A percentile compares a stretch with the other conserved stretches of the same genome.
Conservation (phyloP, 2,329 filamentous ascomycete genomes). For the Neodidymelliopsis sp. region DNA sequence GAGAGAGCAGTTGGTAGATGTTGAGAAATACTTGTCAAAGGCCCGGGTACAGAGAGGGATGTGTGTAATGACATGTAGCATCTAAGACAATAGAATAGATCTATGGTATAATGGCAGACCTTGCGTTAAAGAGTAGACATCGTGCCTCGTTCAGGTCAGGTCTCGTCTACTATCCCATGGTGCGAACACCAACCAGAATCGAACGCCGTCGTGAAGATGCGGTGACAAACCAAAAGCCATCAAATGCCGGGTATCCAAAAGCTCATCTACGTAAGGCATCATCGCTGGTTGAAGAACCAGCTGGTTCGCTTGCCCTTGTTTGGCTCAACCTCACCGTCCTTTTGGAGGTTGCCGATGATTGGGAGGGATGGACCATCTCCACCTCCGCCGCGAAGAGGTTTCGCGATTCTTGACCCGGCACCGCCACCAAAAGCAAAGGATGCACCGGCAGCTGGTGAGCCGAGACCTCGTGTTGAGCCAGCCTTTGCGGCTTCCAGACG, state of each 20-base stretch:
- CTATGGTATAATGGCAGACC: conserved; percentile 16
- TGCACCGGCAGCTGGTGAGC: conserved; percentile 63
- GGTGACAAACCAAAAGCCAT: conserved; percentile 14
- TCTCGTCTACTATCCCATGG: conserved; percentile 12
- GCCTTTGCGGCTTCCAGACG: conserved; percentile 94
- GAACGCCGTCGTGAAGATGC: conserved; percentile 20
- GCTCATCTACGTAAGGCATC: background rate
- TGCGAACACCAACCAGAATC: conserved; percentile 9
- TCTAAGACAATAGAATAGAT: conserved; percentile 12
- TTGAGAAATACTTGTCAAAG: background rate
- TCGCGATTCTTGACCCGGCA: conserved; percentile 65
- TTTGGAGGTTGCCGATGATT: conserved; percentile 54
- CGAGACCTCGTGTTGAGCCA: conserved; percentile 83
- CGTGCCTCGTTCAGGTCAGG: conserved; percentile 4
- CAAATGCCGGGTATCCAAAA: conserved; percentile 22
- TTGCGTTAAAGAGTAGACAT: background rate
- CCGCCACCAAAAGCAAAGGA: conserved; percentile 72
- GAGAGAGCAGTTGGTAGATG: too few relatives aligned
- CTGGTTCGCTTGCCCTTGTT: conserved; percentile 70
- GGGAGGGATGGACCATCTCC: conserved; percentile 50
- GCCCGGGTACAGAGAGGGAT: background rate
- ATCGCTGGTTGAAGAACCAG: conserved; percentile 74
- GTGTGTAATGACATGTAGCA: background rate
- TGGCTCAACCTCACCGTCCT: conserved; percentile 60
- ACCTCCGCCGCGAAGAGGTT: conserved; percentile 67